These are phyloP conservation scores for Thelonectria rubi DNA, from an alignment of 2,329 filamentous ascomycete genomes.

Conservation along the genomic window DNA sequence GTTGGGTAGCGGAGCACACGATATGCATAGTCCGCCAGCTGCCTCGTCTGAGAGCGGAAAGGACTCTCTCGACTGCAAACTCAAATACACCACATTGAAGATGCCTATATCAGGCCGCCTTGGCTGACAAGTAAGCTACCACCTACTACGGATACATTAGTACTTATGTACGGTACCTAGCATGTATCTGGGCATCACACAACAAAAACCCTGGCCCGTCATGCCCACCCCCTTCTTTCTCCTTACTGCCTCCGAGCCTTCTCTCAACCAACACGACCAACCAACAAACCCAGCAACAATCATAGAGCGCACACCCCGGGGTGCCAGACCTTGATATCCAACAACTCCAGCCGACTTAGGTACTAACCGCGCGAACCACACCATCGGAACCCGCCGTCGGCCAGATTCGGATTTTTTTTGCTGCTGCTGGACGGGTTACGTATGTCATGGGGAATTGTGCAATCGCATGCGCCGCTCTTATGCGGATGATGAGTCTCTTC, in stretches of 20 bases:
- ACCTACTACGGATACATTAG: too few species aligned
- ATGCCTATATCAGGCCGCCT: too few species aligned
- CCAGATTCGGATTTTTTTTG: neutral
- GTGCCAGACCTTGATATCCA: neutral
- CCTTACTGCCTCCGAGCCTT: neutral
- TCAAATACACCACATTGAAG: too few species aligned
- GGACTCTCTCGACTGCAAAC: neutral
- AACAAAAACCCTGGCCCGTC: too few species aligned
- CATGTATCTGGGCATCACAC: too few species aligned
- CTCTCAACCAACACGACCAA: neutral
- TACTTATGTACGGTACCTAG: too few species aligned
- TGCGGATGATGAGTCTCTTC: too few species aligned
- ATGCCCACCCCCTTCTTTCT: neutral
- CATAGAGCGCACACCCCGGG: neutral
- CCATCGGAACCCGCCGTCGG: neutral
- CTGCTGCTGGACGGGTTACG: neutral
- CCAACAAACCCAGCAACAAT: neutral
- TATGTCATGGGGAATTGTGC: neutral
- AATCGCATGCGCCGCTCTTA: neutral
- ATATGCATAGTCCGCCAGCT: neutral
- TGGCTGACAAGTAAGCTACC: too few species aligned
- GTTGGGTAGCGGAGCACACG: neutral
- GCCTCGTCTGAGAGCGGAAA: neutral
- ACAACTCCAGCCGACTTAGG: neutral
- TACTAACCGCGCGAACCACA: constrained; percentile 13